Evolutionary conservation across 805 yeast genomes (phyloP).

Genomic region (Kazachstania kunashirensis): DNA sequence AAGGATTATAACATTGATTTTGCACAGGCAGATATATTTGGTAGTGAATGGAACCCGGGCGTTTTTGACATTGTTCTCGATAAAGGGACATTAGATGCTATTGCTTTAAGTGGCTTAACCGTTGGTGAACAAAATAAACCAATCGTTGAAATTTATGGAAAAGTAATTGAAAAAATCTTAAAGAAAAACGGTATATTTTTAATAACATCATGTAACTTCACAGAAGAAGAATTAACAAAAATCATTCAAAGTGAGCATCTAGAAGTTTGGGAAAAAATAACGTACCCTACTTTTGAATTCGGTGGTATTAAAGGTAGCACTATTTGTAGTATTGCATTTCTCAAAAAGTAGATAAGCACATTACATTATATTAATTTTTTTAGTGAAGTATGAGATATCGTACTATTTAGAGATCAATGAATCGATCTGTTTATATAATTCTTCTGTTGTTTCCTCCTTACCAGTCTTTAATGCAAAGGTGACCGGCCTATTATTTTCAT

Average conservation of each 20-base stretch:
- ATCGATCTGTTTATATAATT: constrained; percentile 37
- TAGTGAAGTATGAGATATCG: no score
- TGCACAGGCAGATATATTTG: constrained; percentile 59
- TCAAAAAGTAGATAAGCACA: constrained; percentile 24
- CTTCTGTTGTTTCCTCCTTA: constrained; percentile 48
- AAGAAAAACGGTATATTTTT: constrained; percentile 48
- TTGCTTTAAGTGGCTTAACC: constrained; percentile 64
- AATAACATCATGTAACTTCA: constrained; percentile 90
- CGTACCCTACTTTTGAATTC: constrained; percentile 76
- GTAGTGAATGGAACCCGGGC: constrained; percentile 30
- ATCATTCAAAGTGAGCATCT: constrained; percentile 42
- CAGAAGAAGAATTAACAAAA: constrained; percentile 59
- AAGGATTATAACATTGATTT: constrained; percentile 40
- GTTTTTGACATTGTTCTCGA: constrained; percentile 72
- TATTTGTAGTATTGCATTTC: constrained; percentile 78
- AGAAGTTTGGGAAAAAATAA: constrained; percentile 52
- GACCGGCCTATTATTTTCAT: constrained; percentile 54
- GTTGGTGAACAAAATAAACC: constrained; percentile 38
- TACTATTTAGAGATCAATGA: constrained; percentile 12
- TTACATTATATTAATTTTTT: no score
- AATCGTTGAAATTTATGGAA: constrained; percentile 52
- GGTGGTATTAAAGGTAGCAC: constrained; percentile 88
- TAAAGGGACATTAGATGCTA: constrained; percentile 96
- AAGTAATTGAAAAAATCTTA: constrained; percentile 48
- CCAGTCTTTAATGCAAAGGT: constrained; percentile 78